Percentiles rank a stretch among this genome's conserved stretches.
These are phyloP conservation scores for Cyclostephanos tholiformis DNA, from an alignment of 108 stramenopile genomes.

Conservation along the genomic window DNA sequence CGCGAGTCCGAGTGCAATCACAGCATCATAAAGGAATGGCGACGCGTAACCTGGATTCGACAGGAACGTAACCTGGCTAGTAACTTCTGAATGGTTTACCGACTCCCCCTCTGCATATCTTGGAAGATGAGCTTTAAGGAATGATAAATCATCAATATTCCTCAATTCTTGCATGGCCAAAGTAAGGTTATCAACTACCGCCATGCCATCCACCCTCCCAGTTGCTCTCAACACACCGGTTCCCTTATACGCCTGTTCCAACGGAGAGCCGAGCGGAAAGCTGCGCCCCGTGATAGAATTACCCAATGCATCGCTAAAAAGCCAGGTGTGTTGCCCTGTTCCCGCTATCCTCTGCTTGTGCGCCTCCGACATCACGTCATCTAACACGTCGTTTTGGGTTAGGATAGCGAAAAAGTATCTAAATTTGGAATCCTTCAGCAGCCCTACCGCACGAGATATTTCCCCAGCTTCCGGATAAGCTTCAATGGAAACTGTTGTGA, in stretches of 20 bases:
- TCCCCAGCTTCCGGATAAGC: background rate
- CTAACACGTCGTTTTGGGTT: background rate
- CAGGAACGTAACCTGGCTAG: conserved; percentile 10
- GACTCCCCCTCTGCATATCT: conserved; percentile 2
- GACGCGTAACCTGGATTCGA: conserved; percentile 7
- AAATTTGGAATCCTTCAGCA: conserved; percentile 17
- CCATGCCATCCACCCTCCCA: conserved; percentile 43
- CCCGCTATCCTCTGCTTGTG: conserved; percentile 49
- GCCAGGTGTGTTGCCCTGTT: conserved; percentile 50
- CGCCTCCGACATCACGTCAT: conserved; percentile 48
- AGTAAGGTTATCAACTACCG: conserved; percentile 31
- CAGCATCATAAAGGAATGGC: conserved; percentile 58
- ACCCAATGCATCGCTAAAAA: conserved; percentile 49
- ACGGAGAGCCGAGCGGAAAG: conserved; percentile 38
- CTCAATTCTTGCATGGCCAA: conserved; percentile 25
- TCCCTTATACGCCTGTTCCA: conserved; percentile 53
- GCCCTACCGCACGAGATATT: background rate
- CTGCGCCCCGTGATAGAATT: conserved; percentile 19
- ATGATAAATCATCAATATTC: conserved; percentile 5
- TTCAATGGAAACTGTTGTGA: background rate
- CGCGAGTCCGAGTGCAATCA: conserved; percentile 58
- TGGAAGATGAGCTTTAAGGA: conserved; percentile 20
- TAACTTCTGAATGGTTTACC: conserved; percentile 22
- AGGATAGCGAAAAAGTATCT: conserved; percentile 47
- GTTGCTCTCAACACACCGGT: conserved; percentile 21